Conservation (phyloP, 768 basidiomycete species). For the Kwoniella dejecticola region DNA sequence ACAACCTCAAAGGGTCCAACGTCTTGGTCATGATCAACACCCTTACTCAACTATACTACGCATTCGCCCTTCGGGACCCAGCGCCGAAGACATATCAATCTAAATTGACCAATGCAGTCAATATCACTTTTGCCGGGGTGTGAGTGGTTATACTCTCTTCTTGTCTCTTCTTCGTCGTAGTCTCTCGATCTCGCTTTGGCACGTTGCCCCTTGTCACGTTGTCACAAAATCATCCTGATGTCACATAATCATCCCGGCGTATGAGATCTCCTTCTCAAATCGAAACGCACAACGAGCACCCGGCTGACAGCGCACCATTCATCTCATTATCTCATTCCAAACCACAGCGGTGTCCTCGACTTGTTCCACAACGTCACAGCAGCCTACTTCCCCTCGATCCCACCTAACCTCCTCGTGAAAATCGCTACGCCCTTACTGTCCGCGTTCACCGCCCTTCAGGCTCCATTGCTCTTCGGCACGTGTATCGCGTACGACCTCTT, state of each 20-base stretch:
- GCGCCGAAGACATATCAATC: constrained; percentile 41
- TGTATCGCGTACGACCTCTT: constrained; percentile 45
- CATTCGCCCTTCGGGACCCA: constrained; percentile 34
- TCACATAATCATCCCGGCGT: too few relatives aligned
- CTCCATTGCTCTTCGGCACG: constrained; percentile 39
- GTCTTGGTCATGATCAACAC: constrained; percentile 51
- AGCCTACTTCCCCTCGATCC: constrained; percentile 41
- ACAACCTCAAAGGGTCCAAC: constrained; percentile 47
- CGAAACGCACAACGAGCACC: too few relatives aligned
- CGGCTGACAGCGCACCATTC: too few relatives aligned
- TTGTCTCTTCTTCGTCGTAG: background rate
- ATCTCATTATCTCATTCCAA: too few relatives aligned
- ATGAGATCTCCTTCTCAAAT: too few relatives aligned
- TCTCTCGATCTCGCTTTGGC: background rate
- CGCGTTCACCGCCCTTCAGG: constrained; percentile 38
- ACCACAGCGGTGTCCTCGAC: constrained; percentile 37
- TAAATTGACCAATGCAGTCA: constrained; percentile 45
- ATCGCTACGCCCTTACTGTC: constrained; percentile 35
- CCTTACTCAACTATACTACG: constrained; percentile 47
- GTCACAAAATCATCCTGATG: too few relatives aligned
- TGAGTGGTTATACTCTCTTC: constrained; percentile 20
- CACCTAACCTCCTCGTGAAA: constrained; percentile 43
- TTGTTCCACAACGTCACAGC: constrained; percentile 49
- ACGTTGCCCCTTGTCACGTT: too few relatives aligned
- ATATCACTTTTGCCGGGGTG: constrained; percentile 52